phyloP scores from a whole-genome alignment of 495 filamentous ascomycete genomes.

The Astrothelium macrocarpum region DNA sequence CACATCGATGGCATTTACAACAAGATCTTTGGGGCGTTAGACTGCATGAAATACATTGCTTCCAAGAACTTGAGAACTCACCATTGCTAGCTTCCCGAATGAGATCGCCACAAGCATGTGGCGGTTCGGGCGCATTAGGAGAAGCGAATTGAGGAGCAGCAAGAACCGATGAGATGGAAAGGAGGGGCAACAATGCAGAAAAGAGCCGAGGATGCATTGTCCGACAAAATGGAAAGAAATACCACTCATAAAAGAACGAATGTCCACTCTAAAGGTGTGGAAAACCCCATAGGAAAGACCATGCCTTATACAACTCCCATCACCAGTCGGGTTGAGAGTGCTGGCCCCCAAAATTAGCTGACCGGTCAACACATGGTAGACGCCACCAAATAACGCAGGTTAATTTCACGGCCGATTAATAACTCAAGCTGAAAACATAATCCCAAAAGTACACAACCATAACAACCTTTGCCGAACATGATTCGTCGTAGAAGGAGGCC shows the following conservation, averaged over 20 bases:
- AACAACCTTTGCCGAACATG: no score
- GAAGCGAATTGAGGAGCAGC: not conserved
- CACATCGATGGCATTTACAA: slow-evolving; percentile 18
- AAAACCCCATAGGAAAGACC: not conserved
- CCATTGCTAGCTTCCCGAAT: not conserved
- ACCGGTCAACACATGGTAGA: not conserved
- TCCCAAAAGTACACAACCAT: not conserved
- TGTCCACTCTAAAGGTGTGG: not conserved
- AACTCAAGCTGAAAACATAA: not conserved
- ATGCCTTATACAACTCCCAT: not conserved
- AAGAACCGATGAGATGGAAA: not conserved
- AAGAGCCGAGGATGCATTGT: not conserved
- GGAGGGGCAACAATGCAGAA: not conserved
- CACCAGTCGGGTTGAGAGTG: not conserved
- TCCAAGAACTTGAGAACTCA: not conserved
- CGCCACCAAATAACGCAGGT: not conserved
- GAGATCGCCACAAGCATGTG: slow-evolving; percentile 7
- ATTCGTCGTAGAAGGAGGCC: no score
- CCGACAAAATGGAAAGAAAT: not conserved
- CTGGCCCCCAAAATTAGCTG: not conserved
- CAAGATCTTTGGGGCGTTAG: not conserved
- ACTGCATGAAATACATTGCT: not conserved
- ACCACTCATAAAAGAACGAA: not conserved
- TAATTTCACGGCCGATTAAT: not conserved
- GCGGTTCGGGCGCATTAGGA: not conserved